Evolutionary conservation across 2,329 filamentous ascomycete species (phyloP).

Genomic region (Ascosphaera aggregata): DNA sequence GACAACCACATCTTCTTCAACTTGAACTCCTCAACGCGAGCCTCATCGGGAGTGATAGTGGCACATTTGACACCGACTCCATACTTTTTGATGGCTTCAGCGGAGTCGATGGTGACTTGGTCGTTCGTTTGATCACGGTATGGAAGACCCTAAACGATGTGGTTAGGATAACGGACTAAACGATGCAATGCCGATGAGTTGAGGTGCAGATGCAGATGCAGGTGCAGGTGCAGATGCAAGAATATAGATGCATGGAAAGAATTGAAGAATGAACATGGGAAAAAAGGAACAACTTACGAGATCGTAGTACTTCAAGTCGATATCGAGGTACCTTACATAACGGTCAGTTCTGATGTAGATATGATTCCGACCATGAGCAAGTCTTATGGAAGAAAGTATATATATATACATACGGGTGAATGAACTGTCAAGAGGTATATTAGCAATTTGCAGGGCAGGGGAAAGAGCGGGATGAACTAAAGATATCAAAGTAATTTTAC

Average conservation of each 20-base stretch:
- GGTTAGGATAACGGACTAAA: conserved; percentile 4
- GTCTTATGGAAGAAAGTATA: too few species aligned
- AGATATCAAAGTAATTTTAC: conserved; percentile 14
- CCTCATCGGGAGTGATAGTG: conserved; percentile 96
- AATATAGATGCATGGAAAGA: not conserved
- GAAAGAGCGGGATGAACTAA: not conserved
- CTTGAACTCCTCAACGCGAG: conserved; percentile 90
- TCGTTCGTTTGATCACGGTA: conserved; percentile 95
- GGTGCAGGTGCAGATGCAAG: too few species aligned
- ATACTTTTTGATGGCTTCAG: conserved; percentile 98
- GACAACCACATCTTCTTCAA: conserved; percentile 99
- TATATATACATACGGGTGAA: conserved; percentile 42
- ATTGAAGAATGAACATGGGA: not conserved
- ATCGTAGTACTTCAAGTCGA: conserved; percentile 98
- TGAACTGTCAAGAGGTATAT: conserved; percentile 33
- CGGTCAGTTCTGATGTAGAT: too few species aligned
- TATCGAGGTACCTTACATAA: conserved; percentile 50
- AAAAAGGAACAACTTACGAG: conserved; percentile 25
- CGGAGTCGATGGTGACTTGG: conserved; percentile 83
- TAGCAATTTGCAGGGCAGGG: conserved; percentile 3
- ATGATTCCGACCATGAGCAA: too few species aligned
- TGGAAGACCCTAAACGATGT: conserved; percentile 39
- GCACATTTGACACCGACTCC: conserved; percentile 97
- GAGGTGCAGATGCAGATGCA: too few species aligned
- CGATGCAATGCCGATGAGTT: not conserved